These are phyloP conservation scores for Aspergillus sp. DNA, from an alignment of 2,329 filamentous ascomycete species.

Conservation along the genomic window DNA sequence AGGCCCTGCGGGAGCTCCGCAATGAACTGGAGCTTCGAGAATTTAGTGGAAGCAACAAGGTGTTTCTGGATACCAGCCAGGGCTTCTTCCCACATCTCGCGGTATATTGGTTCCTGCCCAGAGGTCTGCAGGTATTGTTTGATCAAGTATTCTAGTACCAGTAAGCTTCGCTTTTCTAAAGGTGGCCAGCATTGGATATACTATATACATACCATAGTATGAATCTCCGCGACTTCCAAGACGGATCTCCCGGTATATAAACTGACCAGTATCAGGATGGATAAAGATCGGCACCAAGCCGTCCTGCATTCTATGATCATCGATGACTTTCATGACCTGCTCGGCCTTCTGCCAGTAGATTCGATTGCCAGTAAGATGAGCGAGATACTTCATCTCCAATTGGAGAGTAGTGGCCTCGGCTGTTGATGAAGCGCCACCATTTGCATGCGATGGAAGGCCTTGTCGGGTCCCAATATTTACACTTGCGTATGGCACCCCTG, in stretches of 20 bases:
- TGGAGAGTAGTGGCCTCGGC: constrained; percentile 91
- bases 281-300: constrained; percentile 94
- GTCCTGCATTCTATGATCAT: constrained; percentile 73
- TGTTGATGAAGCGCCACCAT: constrained; percentile 85
- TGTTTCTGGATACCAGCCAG: constrained; percentile 85
- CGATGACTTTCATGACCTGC: constrained; percentile 63
- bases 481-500: constrained; percentile 85
- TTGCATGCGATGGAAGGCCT: constrained; percentile 77
- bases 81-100: constrained; percentile 89
- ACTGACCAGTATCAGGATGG: constrained; percentile 72
- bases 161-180: too few relatives aligned
- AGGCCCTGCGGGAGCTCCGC: constrained; percentile 80
- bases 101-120: constrained; percentile 78
- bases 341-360: constrained; percentile 96
- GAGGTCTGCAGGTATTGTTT: constrained; percentile 97
- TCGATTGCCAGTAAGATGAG: constrained; percentile 88
- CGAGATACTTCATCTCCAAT: constrained; percentile 94
- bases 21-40: constrained; percentile 79
- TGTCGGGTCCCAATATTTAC: constrained; percentile 77
- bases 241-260: constrained; percentile 83
- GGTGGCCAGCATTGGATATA: not conserved
- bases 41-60: constrained; percentile 81
- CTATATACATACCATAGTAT: constrained; percentile 64
- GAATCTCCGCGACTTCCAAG: constrained; percentile 93
- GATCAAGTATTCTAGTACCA: constrained; percentile 77